A percentile compares a stretch with the other conserved stretches of the same genome.
phyloP scores from a whole-genome alignment of 2,329 filamentous ascomycete species.

The Thelonectria blattea region DNA sequence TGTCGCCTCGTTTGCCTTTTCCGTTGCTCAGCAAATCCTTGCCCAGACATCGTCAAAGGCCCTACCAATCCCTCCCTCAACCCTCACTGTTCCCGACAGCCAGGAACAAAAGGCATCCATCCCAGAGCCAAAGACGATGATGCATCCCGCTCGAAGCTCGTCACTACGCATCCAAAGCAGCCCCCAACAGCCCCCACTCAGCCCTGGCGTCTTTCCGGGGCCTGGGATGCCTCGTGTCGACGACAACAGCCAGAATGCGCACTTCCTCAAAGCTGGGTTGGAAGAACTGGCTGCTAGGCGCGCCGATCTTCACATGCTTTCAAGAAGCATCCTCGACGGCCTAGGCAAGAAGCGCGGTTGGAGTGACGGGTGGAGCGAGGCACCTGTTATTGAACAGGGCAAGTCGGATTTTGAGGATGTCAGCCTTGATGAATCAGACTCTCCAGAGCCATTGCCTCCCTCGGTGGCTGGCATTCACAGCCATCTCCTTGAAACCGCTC shows the following conservation, averaged over 20 bases:
- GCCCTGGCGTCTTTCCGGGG: slow-evolving; percentile 61
- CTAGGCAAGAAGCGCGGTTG: slow-evolving; percentile 75
- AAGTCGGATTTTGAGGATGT: slow-evolving; percentile 63
- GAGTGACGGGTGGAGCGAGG: slow-evolving; percentile 75
- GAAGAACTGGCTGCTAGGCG: slow-evolving; percentile 83
- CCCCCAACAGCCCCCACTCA: slow-evolving; percentile 49
- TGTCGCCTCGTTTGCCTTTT: slow-evolving; percentile 79
- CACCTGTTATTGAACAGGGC: slow-evolving; percentile 56
- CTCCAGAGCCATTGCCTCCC: slow-evolving; percentile 16
- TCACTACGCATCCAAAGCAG: slow-evolving; percentile 59
- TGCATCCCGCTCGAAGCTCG: slow-evolving; percentile 69
- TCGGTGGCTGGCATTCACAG: slow-evolving; percentile 48
- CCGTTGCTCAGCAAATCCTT: slow-evolving; percentile 76
- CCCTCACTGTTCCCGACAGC: slow-evolving; percentile 52
- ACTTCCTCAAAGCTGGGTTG: slow-evolving; percentile 68
- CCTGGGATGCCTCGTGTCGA: slow-evolving; percentile 51
- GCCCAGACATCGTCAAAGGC: slow-evolving; percentile 75
- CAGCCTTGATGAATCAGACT: slow-evolving; percentile 49
- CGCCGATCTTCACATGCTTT: slow-evolving; percentile 81
- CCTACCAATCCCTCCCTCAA: slow-evolving; percentile 69
- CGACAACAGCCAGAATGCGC: slow-evolving; percentile 49
- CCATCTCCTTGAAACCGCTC: slow-evolving; percentile 63
- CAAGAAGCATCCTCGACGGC: slow-evolving; percentile 78
- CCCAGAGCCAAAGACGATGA: slow-evolving; percentile 72
- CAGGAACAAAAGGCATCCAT: slow-evolving; percentile 68